Evolutionary conservation across 139 green algal species (phyloP).

Genomic region (Edaphochlamys debaryana): DNA sequence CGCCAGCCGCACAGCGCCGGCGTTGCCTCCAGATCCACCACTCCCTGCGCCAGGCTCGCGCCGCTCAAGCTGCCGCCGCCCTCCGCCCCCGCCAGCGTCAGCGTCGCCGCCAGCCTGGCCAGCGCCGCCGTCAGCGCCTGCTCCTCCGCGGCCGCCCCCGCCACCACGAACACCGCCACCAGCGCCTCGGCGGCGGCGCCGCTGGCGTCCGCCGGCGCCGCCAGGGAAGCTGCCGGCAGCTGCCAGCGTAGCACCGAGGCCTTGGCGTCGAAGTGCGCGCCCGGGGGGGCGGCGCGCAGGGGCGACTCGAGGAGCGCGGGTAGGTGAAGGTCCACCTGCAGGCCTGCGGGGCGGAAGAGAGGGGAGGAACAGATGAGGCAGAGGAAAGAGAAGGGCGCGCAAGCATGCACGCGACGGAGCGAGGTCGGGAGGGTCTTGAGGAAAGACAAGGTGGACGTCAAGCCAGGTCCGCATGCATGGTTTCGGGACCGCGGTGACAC

Average conservation of each 20-base stretch:
- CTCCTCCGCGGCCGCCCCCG: background rate
- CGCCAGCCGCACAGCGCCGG: conserved; percentile 24
- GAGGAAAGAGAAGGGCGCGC: too few species aligned
- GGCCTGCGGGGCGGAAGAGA: background rate
- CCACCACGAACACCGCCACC: conserved; percentile 17
- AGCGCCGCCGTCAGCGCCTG: background rate
- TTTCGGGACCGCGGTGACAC: background rate
- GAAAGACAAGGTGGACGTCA: too few species aligned
- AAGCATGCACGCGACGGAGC: background rate
- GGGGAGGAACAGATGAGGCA: too few species aligned
- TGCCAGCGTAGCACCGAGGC: conserved; percentile 3
- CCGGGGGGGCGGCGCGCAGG: background rate
- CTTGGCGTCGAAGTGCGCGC: conserved; percentile 6
- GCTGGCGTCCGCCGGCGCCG: background rate
- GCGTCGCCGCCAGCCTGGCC: background rate
- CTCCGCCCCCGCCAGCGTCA: background rate
- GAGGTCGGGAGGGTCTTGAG: background rate
- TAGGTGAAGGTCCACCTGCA: background rate
- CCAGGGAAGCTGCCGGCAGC: background rate
- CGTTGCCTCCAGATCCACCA: conserved; percentile 19
- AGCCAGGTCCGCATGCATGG: background rate
- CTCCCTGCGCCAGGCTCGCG: conserved; percentile 26
- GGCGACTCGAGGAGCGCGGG: conserved; percentile 25
- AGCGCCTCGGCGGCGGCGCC: conserved; percentile 5
- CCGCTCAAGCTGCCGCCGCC: conserved; percentile 4